Percentiles rank a stretch among this genome's conserved stretches.
phyloP scores from a whole-genome alignment of 495 filamentous ascomycete genomes.

The Penicillium riverlandense region DNA sequence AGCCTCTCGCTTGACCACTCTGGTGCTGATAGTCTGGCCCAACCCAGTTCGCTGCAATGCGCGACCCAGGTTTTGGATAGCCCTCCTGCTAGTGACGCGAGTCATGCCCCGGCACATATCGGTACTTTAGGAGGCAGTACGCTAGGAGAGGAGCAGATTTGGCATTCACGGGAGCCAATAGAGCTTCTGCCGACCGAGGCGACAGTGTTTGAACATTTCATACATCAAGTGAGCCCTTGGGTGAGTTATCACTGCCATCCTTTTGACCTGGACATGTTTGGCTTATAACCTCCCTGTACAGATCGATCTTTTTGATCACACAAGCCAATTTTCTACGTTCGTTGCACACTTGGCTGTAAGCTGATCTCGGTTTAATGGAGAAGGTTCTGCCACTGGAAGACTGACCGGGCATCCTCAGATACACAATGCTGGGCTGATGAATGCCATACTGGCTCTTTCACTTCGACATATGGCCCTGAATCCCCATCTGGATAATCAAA shows the following conservation, averaged over 20 bases:
- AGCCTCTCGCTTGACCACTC: constrained; percentile 2
- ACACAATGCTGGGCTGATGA: constrained; percentile 13
- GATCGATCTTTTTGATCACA: constrained; percentile 12
- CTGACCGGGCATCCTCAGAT: not conserved
- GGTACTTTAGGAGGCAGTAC: not conserved
- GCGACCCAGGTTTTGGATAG: constrained; percentile 13
- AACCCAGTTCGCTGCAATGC: constrained; percentile 8
- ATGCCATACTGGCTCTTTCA: constrained; percentile 13
- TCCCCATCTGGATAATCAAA: constrained; percentile 1
- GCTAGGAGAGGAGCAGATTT: constrained; percentile 5
- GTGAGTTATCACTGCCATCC: constrained; percentile 1
- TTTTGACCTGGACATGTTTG: not conserved
- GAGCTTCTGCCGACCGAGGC: constrained; percentile 4
- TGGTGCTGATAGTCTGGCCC: not conserved
- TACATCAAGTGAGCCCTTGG: constrained; percentile 12
- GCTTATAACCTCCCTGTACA: not conserved
- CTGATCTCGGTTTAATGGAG: not conserved
- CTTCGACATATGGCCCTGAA: constrained; percentile 12
- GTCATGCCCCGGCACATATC: not conserved
- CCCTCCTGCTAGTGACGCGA: not conserved
- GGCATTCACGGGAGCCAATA: constrained; percentile 13
- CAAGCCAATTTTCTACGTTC: constrained; percentile 5
- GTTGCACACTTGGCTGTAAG: constrained; percentile 8
- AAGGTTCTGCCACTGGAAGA: not conserved
- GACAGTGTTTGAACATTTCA: constrained; percentile 10